Evolutionary conservation across 2,329 filamentous ascomycete genomes (phyloP).

Genomic region (Penicillium corylophilum): DNA sequence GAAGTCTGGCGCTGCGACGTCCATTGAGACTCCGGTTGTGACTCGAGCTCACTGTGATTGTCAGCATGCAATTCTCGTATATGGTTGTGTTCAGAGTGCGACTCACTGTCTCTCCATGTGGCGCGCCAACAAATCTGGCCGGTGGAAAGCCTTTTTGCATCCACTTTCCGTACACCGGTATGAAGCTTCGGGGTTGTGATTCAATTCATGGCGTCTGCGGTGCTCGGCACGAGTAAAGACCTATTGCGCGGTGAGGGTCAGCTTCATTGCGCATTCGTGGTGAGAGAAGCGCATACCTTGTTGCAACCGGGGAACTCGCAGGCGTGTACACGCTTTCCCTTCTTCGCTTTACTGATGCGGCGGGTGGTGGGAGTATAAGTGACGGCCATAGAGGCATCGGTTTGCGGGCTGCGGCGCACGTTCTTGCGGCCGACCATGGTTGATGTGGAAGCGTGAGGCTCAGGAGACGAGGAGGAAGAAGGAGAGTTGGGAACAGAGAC

Average conservation of each 20-base stretch:
- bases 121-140: conserved; percentile 47
- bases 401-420: conserved; percentile 31
- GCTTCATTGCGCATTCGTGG: conserved; percentile 6
- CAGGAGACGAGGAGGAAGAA: conserved; percentile 20
- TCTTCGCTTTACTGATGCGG: conserved; percentile 53
- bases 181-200: conserved; percentile 50
- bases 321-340: conserved; percentile 52
- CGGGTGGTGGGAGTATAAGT: conserved; percentile 52
- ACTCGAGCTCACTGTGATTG: conserved; percentile 34
- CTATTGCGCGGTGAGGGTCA: conserved; percentile 24
- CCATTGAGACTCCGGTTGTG: conserved; percentile 34
- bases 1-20: conserved; percentile 24
- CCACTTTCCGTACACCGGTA: conserved; percentile 45
- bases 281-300: conserved; percentile 40
- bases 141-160: conserved; percentile 51
- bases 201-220: conserved; percentile 49
- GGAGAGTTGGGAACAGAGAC: conserved; percentile 24
- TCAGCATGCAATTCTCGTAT: conserved; percentile 9
- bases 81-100: neutral
- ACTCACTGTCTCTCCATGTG: conserved; percentile 54
- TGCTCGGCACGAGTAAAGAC: conserved; percentile 53
- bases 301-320: conserved; percentile 49
- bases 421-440: conserved; percentile 23
- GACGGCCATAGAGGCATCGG: conserved; percentile 36
- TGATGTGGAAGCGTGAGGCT: conserved; percentile 14